Base-by-base conservation (phyloP, 2,329 filamentous ascomycete genomes). In the Nothophoma quercina region DNA sequence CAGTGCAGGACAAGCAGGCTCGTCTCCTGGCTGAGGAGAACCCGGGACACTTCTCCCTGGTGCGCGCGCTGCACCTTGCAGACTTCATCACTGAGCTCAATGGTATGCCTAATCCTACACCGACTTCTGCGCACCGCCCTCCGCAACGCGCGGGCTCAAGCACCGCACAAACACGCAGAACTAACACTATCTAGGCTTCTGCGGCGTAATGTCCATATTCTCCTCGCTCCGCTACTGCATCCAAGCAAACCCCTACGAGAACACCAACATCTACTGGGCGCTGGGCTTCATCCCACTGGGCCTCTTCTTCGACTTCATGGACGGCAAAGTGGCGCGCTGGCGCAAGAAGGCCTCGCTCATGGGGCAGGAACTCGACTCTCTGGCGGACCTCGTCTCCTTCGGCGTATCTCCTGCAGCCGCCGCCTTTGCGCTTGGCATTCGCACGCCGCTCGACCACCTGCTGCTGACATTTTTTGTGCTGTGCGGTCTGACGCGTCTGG, bases 221-320 rank as follows among this genome's bases (percentile, higher is more conserved):
- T 93, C 92, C 36, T 96, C 92, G 19, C 85, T 99, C 78, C 90
- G 92, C 63, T 98, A 98, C 82, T 95, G 90, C 75, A 84, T 96
- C 58, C 86, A 90, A 60, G 85, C 88, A 60, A 64, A 73, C 57
- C 83, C 88, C 7, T 72, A 81, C 53, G 79, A 88, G 47, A 80
- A 85, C 64, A 80, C 80, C 44, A 88, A 91, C 65, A 79, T 97
- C 47, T 98, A 90, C 84, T 78, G 88, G 26, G 93, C 95, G 2
- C 85, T 99, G 40, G 85, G 81, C 4, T 91, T 97, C 75, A 89
- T 98, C 76, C 93, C 93, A 0, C 90, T 97, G 3, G 69, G 69
- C 1, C 81, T 98, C 10, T 97, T 98, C 80, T 98, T 98, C 75
- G 95, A 99, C 76, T 96, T 96, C 72, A 91, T 98, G 83, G 95